Evolutionary conservation across 352 stramenopile genomes (phyloP).

Genomic region (Globisporangium radiosum): DNA sequence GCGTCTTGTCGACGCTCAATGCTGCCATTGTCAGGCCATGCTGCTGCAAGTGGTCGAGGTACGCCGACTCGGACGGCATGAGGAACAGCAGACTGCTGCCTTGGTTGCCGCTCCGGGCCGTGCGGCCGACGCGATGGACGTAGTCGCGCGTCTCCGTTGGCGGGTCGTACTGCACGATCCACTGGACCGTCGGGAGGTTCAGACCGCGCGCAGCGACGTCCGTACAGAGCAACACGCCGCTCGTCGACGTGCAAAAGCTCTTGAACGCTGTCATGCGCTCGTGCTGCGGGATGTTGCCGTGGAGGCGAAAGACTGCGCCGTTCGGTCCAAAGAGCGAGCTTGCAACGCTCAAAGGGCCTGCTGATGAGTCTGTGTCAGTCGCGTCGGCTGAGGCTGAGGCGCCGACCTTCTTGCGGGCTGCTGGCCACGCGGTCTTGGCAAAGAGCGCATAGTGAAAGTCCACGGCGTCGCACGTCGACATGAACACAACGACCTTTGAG

Average conservation of each 20-base stretch:
- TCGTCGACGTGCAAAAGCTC: constrained; percentile 87
- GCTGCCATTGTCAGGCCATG: constrained; percentile 77
- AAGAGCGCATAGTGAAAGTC: constrained; percentile 95
- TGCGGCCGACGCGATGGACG: constrained; percentile 98
- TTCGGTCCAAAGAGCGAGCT: constrained; percentile 58
- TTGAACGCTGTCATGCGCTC: constrained; percentile 95
- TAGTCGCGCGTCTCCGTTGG: constrained; percentile 98
- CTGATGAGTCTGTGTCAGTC: constrained; percentile 80
- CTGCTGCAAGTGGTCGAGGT: constrained; percentile 90
- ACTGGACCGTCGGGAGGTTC: constrained; percentile 96
- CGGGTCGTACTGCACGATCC: constrained; percentile 98
- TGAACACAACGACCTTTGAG: constrained; percentile 93
- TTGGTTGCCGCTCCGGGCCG: constrained; percentile 95
- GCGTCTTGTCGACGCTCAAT: constrained; percentile 81
- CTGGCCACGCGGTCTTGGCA: constrained; percentile 70
- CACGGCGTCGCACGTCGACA: constrained; percentile 95
- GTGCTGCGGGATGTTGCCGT: constrained; percentile 96
- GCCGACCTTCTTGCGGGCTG: constrained; percentile 13
- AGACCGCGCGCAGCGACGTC: constrained; percentile 97
- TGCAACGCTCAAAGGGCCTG: constrained; percentile 15
- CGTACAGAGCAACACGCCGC: constrained; percentile 95
- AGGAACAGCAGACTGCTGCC: constrained; percentile 96
- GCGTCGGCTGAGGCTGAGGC: neutral
- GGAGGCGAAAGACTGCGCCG: constrained; percentile 77
- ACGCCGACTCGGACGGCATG: constrained; percentile 93